Conservation (phyloP, 2,329 filamentous ascomycete genomes). For the Lachnellula subtilissima region DNA sequence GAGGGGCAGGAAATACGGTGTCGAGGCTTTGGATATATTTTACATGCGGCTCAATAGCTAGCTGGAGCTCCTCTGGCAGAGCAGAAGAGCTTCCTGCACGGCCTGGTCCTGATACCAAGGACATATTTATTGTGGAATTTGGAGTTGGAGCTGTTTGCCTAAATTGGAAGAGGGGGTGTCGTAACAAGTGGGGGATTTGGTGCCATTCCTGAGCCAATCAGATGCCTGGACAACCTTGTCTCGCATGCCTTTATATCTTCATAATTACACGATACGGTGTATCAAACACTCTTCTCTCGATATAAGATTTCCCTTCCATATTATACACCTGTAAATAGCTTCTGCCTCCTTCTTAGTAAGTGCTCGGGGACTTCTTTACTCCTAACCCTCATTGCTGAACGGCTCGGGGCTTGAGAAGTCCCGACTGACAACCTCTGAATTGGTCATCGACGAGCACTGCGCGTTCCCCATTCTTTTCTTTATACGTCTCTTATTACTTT, state of each 20-base stretch:
- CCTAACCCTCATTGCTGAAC: background rate
- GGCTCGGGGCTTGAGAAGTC: background rate
- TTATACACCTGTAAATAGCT: background rate
- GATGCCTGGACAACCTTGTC: slow-evolving; percentile 2
- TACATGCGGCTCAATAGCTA: slow-evolving; percentile 58
- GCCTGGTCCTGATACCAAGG: slow-evolving; percentile 31
- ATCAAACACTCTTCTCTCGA: background rate
- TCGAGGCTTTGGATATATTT: slow-evolving; percentile 91
- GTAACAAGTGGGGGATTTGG: background rate
- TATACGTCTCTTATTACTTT: background rate
- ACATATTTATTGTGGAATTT: slow-evolving; percentile 19
- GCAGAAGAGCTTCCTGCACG: slow-evolving; percentile 17
- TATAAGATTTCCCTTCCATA: background rate
- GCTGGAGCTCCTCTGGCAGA: slow-evolving; percentile 31
- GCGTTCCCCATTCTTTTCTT: background rate
- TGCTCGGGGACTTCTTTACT: background rate
- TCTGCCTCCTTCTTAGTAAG: background rate
- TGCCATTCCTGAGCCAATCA: slow-evolving; percentile 9
- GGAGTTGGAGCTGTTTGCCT: background rate
- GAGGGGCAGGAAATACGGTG: slow-evolving; percentile 52
- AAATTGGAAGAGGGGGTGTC: background rate
- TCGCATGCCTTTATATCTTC: background rate
- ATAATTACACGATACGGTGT: background rate
- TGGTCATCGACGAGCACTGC: background rate
- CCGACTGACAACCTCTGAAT: background rate